Base-by-base conservation (phyloP, 352 stramenopile genomes). In the Pythium utonaiense region DNA sequence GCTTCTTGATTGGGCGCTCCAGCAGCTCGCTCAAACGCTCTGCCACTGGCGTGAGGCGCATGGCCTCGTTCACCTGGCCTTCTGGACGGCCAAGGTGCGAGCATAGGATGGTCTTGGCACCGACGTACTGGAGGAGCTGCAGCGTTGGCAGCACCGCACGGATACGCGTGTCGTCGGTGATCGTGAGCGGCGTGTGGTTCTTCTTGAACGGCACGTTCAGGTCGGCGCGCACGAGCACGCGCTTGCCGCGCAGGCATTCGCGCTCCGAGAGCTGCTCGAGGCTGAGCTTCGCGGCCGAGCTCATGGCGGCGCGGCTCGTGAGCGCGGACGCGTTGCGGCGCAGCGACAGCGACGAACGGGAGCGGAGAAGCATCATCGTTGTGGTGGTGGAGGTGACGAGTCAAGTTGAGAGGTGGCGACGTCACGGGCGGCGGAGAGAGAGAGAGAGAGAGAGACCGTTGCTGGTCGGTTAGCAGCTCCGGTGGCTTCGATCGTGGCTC, bases 181-280 rank as follows among this genome's bases (percentile, higher is more conserved):
- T 99, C 21, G 70, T 95, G 21, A 86, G 75, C 67, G 96, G 95
- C 70, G 77, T 86, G 63, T 72, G 58, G 59, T 88, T 80, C 72
- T 96, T 96, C 70, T 85, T 78, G 66, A 99, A 91, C n/a, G 98
- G 98, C 55, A 99, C 97, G 76, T 99, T 99, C 49, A 99, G 89
- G 81, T 99, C 98, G 38, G 96, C 98, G 63, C 98, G 91, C 41
- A 99, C 91, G 42, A 99, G 81, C 52, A 99, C 97, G 53, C 96
- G 97, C 77, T 98, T 97, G 69, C 93, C 95, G 72, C 96, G 92
- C 51, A 98, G 80, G 62, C 69, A 83, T 53, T 83, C 70, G 33
- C 71, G 78, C 56, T 83, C 67, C 40, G 71, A 64, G 38, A 93
- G 72, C 53, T 89, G 52, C 42, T 94, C 72, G 33, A 94, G 61